These are phyloP conservation scores for Paracamarosporium sp. DNA, from an alignment of 2,329 filamentous ascomycete species.

Conservation along the genomic window DNA sequence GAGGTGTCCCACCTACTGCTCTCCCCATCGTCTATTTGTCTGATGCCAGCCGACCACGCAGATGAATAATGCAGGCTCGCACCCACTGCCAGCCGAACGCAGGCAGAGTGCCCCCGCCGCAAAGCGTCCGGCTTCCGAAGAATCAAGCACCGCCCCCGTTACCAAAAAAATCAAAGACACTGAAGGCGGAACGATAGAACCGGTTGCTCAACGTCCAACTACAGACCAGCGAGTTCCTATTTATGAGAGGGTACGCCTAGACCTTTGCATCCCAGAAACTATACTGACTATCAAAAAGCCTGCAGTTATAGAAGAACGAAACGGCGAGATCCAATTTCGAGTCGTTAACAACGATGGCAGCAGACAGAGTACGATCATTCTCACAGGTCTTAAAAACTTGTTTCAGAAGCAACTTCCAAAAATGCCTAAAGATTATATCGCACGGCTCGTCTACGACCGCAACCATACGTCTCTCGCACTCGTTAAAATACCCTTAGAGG, in stretches of 20 bases:
- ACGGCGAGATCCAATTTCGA: constrained; percentile 93
- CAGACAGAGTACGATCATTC: constrained; percentile 87
- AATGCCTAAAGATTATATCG: constrained; percentile 99
- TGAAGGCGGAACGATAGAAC: background rate
- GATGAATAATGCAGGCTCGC: constrained; percentile 1
- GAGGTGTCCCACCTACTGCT: too few relatives aligned
- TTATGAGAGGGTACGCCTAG: constrained; percentile 6
- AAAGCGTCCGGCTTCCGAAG: constrained; percentile 9
- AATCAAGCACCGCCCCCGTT: constrained; percentile 1
- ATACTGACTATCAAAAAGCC: constrained; percentile 71
- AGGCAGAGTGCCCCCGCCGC: constrained; percentile 1
- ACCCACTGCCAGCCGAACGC: background rate
- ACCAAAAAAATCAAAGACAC: constrained; percentile 5
- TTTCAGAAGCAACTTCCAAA: constrained; percentile 98
- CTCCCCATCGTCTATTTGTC: too few relatives aligned
- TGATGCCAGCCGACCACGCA: background rate
- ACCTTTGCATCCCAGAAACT: background rate
- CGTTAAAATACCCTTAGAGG: constrained; percentile 93
- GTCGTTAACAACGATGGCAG: constrained; percentile 97
- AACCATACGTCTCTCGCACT: constrained; percentile 97
- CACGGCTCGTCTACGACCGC: constrained; percentile 93
- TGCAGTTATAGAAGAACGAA: constrained; percentile 90
- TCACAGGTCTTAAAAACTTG: constrained; percentile 95
- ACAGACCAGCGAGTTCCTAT: constrained; percentile 4
- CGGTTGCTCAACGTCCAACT: constrained; percentile 1